phyloP scores from a whole-genome alignment of 192 early-diverging fungal genomes.

The Dimargaris xerosporica region DNA sequence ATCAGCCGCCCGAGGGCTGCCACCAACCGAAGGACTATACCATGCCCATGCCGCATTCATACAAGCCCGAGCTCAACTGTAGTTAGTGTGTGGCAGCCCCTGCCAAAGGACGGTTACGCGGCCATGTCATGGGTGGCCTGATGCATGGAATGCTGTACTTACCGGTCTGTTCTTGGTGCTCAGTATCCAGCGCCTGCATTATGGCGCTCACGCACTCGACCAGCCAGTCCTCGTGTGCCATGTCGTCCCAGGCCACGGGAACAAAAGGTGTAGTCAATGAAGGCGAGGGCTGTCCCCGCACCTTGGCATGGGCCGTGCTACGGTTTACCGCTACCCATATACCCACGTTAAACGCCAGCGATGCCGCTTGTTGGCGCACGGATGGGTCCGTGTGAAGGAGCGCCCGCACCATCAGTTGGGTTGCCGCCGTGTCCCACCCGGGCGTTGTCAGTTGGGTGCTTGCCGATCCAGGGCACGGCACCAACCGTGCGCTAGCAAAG shows the following conservation, averaged over 20 bases:
- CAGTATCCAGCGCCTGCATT: constrained; percentile 37
- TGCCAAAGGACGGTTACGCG: too few species aligned
- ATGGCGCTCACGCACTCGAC: constrained; percentile 50
- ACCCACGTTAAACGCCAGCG: constrained; percentile 51
- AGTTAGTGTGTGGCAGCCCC: too few species aligned
- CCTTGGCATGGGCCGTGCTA: constrained; percentile 14
- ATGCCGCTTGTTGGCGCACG: constrained; percentile 45
- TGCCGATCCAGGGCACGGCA: constrained; percentile 20
- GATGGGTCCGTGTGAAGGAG: constrained; percentile 34
- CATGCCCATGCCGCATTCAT: neutral
- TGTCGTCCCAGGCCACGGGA: constrained; percentile 4
- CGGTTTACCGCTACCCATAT: constrained; percentile 31
- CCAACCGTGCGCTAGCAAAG: constrained; percentile 26
- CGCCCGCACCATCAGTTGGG: constrained; percentile 35
- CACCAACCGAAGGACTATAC: neutral
- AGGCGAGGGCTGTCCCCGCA: neutral
- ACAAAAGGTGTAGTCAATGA: neutral
- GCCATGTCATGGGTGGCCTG: too few species aligned
- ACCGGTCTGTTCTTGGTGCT: constrained; percentile 11
- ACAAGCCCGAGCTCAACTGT: neutral
- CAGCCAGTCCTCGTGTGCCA: constrained; percentile 46
- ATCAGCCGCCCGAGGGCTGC: neutral
- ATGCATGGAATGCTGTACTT: too few species aligned
- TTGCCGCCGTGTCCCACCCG: neutral
- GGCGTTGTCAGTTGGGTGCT: constrained; percentile 38